Conservation (phyloP, 352 stramenopile genomes). For the Phytophthora sp. region DNA sequence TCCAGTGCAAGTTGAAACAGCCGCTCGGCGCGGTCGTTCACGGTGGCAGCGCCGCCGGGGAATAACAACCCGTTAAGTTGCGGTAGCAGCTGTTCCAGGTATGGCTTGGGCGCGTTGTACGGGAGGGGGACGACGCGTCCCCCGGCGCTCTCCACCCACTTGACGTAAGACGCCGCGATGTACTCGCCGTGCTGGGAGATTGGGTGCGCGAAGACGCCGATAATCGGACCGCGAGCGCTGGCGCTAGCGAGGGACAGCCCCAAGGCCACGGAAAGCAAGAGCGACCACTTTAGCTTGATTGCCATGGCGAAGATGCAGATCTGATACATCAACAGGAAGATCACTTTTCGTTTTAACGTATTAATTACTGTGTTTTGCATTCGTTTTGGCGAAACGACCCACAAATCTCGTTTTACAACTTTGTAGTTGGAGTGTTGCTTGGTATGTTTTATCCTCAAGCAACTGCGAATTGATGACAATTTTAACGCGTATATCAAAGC, state of each 20-base stretch:
- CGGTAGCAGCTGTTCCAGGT: conserved; percentile 61
- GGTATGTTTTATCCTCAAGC: too few relatives aligned
- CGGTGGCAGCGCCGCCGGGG: conserved; percentile 55
- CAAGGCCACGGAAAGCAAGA: conserved; percentile 14
- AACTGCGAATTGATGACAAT: too few relatives aligned
- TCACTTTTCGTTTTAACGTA: neutral
- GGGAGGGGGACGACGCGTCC: conserved; percentile 76
- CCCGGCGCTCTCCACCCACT: conserved; percentile 80
- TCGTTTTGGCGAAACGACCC: too few relatives aligned
- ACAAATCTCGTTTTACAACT: too few relatives aligned
- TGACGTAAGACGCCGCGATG: conserved; percentile 82
- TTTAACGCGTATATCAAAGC: too few relatives aligned
- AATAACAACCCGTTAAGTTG: conserved; percentile 79
- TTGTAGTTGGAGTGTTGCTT: too few relatives aligned
- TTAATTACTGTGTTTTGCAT: too few relatives aligned
- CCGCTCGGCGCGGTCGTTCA: conserved; percentile 64
- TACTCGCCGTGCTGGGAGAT: conserved; percentile 72
- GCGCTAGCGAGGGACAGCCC: conserved; percentile 13
- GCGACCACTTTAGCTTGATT: neutral
- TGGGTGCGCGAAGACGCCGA: conserved; percentile 62
- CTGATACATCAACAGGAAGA: conserved; percentile 9
- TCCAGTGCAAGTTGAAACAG: conserved; percentile 64
- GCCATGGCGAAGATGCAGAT: conserved; percentile 19
- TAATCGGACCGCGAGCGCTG: conserved; percentile 43
- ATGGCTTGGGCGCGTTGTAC: conserved; percentile 67